Conservation (phyloP, 2,329 filamentous ascomycete genomes). For the Nemania sp. region DNA sequence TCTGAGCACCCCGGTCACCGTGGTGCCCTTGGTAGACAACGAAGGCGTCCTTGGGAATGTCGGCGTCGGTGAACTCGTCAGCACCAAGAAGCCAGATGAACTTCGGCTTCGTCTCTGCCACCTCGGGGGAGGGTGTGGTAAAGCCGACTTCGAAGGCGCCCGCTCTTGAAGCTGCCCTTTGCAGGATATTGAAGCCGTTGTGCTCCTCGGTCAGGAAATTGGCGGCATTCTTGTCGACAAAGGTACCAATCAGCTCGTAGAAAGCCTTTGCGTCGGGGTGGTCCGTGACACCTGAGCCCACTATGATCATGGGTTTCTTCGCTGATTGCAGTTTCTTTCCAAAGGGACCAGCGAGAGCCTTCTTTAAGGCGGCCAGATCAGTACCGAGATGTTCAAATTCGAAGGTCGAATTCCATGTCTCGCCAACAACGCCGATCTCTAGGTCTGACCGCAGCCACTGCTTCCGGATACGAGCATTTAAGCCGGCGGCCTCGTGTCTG, state of each 20-base stretch:
- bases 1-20: slow-evolving; percentile 88
- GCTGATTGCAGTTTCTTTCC: slow-evolving; percentile 89
- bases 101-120: slow-evolving; percentile 86
- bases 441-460: slow-evolving; percentile 96
- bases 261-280: slow-evolving; percentile 89
- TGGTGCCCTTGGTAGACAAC: slow-evolving; percentile 98
- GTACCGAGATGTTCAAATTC: slow-evolving; percentile 89
- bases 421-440: slow-evolving; percentile 87
- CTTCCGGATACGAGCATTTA: slow-evolving; percentile 97
- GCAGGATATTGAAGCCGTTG: slow-evolving; percentile 97
- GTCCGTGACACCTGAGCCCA: slow-evolving; percentile 90
- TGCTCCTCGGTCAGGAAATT: slow-evolving; percentile 90
- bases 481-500: slow-evolving; percentile 88
- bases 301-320: slow-evolving; percentile 93
- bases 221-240: slow-evolving; percentile 88
- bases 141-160: slow-evolving; percentile 97
- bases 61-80: slow-evolving; percentile 81
- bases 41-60: slow-evolving; percentile 94
- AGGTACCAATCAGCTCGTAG: slow-evolving; percentile 86
- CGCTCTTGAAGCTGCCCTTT: slow-evolving; percentile 87
- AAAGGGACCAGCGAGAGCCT: slow-evolving; percentile 81
- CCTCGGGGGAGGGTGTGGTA: slow-evolving; percentile 77
- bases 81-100: slow-evolving; percentile 96
- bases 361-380: slow-evolving; percentile 79
- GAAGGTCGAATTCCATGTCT: slow-evolving; percentile 91